Evolutionary conservation across 306 rosid species (phyloP).

Genomic region (Corylus heterophylla): DNA sequence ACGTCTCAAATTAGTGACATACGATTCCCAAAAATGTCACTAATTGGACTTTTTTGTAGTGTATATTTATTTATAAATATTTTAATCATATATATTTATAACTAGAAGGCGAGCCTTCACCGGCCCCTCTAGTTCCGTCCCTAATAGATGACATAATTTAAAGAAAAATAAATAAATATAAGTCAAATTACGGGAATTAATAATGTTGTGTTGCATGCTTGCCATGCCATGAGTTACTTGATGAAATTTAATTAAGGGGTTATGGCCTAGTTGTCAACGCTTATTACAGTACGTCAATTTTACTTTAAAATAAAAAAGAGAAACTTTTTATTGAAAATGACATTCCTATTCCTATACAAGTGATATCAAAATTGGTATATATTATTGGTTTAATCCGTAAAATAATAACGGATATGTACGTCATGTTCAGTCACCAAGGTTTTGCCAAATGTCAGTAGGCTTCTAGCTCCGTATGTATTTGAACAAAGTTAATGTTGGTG

Average conservation of each 20-base stretch:
- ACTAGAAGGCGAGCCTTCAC: too few relatives aligned
- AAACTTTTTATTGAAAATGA: conserved; percentile 20
- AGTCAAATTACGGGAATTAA: neutral
- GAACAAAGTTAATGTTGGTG: neutral
- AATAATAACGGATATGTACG: neutral
- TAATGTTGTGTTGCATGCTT: neutral
- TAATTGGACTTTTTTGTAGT: too few relatives aligned
- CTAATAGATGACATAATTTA: too few relatives aligned
- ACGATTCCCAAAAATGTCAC: too few relatives aligned
- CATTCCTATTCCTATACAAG: neutral
- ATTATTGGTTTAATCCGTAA: neutral
- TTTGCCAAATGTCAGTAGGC: conserved; percentile 11
- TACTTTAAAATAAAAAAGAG: too few relatives aligned
- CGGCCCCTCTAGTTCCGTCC: too few relatives aligned
- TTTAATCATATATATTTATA: too few relatives aligned
- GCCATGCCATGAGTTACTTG: neutral
- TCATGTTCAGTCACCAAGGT: neutral
- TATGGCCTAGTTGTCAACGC: neutral
- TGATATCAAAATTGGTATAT: too few relatives aligned
- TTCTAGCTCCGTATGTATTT: neutral
- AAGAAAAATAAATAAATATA: neutral
- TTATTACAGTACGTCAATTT: neutral
- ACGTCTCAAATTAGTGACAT: too few relatives aligned
- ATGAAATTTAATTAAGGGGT: neutral
- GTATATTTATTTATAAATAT: too few relatives aligned